Conservation (phyloP, 73 alveolate genomes). For the Stentor roeselii region DNA sequence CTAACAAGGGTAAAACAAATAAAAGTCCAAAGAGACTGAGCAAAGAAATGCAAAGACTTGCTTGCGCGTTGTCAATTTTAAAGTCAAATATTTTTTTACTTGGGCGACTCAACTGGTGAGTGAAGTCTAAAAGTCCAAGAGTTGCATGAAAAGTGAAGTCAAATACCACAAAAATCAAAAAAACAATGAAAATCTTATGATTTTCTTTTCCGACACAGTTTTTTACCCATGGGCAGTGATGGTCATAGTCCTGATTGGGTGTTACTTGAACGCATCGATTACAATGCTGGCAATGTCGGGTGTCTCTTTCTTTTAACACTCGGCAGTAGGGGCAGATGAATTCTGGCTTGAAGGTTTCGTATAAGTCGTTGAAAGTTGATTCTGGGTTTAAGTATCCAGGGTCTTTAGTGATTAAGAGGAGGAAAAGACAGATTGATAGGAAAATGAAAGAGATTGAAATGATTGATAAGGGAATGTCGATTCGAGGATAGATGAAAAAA, state of each 20-base stretch:
- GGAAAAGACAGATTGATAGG: no score
- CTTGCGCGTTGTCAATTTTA: not conserved
- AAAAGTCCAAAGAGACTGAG: not conserved
- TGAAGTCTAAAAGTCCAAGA: not conserved
- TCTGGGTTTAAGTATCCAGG: conserved; percentile 31
- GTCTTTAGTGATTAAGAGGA: conserved; percentile 14
- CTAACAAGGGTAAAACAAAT: not conserved
- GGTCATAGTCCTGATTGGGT: conserved; percentile 69
- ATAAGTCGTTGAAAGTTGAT: not conserved
- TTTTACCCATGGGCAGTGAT: conserved; percentile 76
- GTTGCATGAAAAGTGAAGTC: not conserved
- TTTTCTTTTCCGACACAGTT: conserved; percentile 75
- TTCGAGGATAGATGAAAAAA: not conserved
- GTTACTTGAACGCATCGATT: conserved; percentile 46
- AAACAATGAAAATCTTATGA: conserved; percentile 64
- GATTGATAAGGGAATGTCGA: not conserved
- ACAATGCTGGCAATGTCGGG: conserved; percentile 61
- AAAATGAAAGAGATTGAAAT: no score
- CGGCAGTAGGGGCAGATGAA: conserved; percentile 35
- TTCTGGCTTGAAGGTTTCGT: conserved; percentile 12
- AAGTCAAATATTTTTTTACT: no score
- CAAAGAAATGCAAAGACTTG: not conserved
- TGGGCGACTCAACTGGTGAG: not conserved
- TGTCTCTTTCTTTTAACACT: not conserved
- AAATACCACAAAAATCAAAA: conserved; percentile 41